A percentile compares a stretch with the other conserved stretches of the same genome.
Evolutionary conservation across 768 basidiomycete species (phyloP).

Genomic region (Mrakia hoshinonis): DNA sequence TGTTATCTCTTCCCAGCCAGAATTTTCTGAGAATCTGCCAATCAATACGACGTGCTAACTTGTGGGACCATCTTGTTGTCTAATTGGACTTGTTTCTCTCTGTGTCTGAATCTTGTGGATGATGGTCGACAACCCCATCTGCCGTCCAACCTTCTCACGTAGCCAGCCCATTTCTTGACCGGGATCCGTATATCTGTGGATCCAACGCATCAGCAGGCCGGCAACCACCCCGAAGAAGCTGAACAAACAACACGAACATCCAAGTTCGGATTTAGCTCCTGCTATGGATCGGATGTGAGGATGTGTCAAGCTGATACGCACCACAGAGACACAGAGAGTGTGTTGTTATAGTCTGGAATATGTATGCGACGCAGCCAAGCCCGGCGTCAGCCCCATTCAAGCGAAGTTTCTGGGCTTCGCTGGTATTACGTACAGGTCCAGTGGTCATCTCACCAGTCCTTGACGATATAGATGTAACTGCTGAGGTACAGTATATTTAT

Average conservation of each 20-base stretch:
- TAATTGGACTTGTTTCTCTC: too few relatives aligned
- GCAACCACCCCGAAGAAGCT: conserved; percentile 39
- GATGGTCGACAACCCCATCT: too few relatives aligned
- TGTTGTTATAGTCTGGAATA: conserved; percentile 17
- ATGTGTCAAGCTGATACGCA: background rate
- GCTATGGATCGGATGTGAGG: background rate
- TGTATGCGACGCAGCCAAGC: background rate
- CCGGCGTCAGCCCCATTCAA: background rate
- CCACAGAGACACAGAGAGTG: conserved; percentile 3
- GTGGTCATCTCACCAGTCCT: conserved; percentile 9
- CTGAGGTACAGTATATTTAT: conserved; percentile 11
- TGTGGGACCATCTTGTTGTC: too few relatives aligned
- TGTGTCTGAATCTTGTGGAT: too few relatives aligned
- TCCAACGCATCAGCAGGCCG: conserved; percentile 36
- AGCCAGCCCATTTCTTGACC: too few relatives aligned
- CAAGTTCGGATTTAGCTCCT: background rate
- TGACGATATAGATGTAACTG: conserved; percentile 9
- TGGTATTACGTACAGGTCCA: conserved; percentile 10
- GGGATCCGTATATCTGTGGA: conserved; percentile 42
- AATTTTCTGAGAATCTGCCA: too few relatives aligned
- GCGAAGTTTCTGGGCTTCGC: background rate
- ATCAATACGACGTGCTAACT: too few relatives aligned
- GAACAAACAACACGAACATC: conserved; percentile 32
- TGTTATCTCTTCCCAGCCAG: too few relatives aligned
- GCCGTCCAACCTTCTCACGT: too few relatives aligned